Percentiles rank a stretch among this genome's conserved stretches.
These are phyloP conservation scores for Filobasidium wieringae DNA, from an alignment of 768 basidiomycete species.

Conservation along the genomic window DNA sequence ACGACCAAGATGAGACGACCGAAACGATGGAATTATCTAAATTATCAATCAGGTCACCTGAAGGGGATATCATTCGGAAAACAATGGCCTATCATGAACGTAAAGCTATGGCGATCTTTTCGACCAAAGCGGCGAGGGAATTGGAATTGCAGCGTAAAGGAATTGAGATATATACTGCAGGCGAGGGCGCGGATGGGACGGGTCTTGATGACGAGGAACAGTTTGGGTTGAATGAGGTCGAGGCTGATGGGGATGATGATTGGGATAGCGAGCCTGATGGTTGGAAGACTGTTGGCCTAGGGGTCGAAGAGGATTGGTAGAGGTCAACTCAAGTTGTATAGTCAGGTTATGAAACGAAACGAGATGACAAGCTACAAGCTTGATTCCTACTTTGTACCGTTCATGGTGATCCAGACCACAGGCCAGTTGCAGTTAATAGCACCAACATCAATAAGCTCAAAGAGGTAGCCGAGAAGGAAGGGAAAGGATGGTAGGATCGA, in stretches of 20 bases:
- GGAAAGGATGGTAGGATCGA: too few relatives aligned
- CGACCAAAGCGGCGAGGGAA: not conserved
- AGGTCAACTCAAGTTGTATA: too few relatives aligned
- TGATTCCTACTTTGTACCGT: too few relatives aligned
- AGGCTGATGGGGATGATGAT: constrained; percentile 10
- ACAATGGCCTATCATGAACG: constrained; percentile 12
- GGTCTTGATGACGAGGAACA: not conserved
- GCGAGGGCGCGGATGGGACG: not conserved
- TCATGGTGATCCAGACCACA: too few relatives aligned
- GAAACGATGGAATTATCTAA: not conserved
- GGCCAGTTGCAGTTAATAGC: too few relatives aligned
- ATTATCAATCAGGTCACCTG: constrained; percentile 9
- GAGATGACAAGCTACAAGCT: too few relatives aligned
- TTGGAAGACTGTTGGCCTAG: constrained; percentile 10
- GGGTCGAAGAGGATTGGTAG: constrained; percentile 16
- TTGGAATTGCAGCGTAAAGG: not conserved
- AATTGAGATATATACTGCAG: constrained; percentile 4
- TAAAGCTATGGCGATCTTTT: constrained; percentile 13
- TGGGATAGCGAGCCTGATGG: constrained; percentile 15
- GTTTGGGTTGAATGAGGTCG: not conserved
- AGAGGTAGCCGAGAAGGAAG: too few relatives aligned
- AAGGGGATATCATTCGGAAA: constrained; percentile 2
- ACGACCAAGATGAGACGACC: not conserved
- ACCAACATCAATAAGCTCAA: too few relatives aligned
- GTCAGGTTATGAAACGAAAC: too few relatives aligned